phyloP scores from a whole-genome alignment of 2,329 filamentous ascomycete genomes.

The Colletotrichum salicis region DNA sequence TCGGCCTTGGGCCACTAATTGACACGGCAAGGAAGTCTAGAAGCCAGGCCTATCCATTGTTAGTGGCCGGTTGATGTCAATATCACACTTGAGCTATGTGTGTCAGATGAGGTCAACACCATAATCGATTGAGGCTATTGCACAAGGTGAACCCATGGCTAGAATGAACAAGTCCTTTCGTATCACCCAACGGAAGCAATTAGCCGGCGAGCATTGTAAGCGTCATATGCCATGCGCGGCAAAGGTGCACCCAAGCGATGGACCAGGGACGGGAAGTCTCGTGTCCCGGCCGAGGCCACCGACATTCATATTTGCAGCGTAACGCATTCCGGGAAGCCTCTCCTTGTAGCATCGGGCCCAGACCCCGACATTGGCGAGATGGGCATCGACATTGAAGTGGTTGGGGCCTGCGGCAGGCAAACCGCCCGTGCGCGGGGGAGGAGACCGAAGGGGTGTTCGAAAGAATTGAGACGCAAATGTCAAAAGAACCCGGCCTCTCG shows the following conservation, averaged over 20 bases:
- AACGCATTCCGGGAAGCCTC: not conserved
- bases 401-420: not conserved
- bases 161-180: not conserved
- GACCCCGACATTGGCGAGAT: not conserved
- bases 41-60: too few relatives aligned
- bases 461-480: not conserved
- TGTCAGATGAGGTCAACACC: not conserved
- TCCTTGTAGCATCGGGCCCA: not conserved
- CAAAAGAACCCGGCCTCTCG: not conserved
- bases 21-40: not conserved
- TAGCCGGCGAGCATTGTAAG: not conserved
- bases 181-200: not conserved
- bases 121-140: not conserved
- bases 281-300: not conserved
- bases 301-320: not conserved
- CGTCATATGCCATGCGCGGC: not conserved
- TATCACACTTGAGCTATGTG: not conserved
- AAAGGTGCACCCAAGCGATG: not conserved
- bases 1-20: not conserved
- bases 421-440: not conserved
- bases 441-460: not conserved
- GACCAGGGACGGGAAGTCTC: not conserved
- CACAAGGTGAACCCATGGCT: not conserved
- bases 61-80: not conserved
- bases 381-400: not conserved